Percentiles rank a stretch among this genome's conserved stretches.
phyloP scores from a whole-genome alignment of 208 protist species.

The Leishmania gerbilli region DNA sequence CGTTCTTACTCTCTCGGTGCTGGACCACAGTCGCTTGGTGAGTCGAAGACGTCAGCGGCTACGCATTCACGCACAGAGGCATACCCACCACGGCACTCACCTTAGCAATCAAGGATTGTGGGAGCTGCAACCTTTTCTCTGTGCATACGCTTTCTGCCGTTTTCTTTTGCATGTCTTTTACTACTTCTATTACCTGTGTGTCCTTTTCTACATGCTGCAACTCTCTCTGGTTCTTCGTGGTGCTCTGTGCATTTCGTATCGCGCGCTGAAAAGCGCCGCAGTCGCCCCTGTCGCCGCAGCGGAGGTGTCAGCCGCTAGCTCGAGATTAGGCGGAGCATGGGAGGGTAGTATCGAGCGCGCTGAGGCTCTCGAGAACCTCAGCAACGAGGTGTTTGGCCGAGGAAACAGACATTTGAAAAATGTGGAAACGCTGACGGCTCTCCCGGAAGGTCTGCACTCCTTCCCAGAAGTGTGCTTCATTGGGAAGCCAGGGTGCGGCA shows the following conservation, averaged over 20 bases:
- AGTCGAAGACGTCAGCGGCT: background rate
- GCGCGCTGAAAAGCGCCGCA: background rate
- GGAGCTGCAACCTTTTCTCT: background rate
- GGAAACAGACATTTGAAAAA: slow-evolving; percentile 89
- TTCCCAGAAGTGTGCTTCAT: slow-evolving; percentile 92
- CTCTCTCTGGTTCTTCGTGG: background rate
- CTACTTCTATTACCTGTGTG: background rate
- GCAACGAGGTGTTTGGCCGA: slow-evolving; percentile 78
- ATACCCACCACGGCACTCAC: background rate
- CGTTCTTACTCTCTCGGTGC: background rate
- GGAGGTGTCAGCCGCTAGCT: background rate
- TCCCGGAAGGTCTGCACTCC: slow-evolving; percentile 88
- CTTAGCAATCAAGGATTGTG: background rate
- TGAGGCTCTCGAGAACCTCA: slow-evolving; percentile 45
- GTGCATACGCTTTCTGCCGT: background rate
- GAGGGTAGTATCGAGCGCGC: slow-evolving; percentile 23
- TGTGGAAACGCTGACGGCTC: slow-evolving; percentile 64
- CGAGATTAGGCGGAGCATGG: background rate
- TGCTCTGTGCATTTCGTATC: background rate
- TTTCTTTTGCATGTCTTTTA: background rate
- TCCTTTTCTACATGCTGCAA: background rate
- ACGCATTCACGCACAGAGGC: background rate
- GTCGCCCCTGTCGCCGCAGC: background rate
- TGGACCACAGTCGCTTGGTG: background rate
- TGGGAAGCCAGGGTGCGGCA: slow-evolving; percentile 87